Conservation (phyloP, 306 rosid species). For the Oxytropis ochrocephala region DNA sequence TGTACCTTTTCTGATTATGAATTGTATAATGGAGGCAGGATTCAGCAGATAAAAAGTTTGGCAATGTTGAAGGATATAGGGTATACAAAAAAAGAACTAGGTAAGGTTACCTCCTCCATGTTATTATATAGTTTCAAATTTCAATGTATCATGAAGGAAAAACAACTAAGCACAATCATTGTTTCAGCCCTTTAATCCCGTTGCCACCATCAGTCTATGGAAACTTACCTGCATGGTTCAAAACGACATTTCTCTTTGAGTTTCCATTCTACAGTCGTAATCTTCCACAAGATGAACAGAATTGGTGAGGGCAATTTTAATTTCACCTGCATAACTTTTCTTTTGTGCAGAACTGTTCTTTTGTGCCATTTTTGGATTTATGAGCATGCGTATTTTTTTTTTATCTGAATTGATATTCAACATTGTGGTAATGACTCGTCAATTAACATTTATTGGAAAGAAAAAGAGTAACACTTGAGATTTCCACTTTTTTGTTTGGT, state of each 20-base stretch:
- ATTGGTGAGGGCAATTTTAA: constrained; percentile 56
- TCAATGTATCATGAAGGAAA: constrained; percentile 8
- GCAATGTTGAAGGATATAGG: constrained; percentile 58
- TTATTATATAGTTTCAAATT: neutral
- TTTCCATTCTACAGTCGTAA: constrained; percentile 70
- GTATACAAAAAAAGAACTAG: constrained; percentile 69
- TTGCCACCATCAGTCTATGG: constrained; percentile 61
- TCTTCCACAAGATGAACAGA: constrained; percentile 40
- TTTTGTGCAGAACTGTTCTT: neutral
- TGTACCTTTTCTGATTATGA: constrained; percentile 12
- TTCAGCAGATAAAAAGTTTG: constrained; percentile 90
- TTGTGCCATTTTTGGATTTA: neutral
- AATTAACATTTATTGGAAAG: constrained; percentile 10
- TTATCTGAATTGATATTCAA: constrained; percentile 7
- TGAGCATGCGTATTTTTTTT: neutral
- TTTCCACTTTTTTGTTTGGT: constrained; percentile 9
- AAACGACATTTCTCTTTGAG: constrained; percentile 61
- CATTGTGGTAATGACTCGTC: neutral
- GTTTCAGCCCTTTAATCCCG: constrained; percentile 84
- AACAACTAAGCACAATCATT: constrained; percentile 23
- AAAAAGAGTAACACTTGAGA: neutral
- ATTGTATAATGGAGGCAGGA: constrained; percentile 47
- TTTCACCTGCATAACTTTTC: neutral
- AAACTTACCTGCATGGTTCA: constrained; percentile 81
- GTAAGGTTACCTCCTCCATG: constrained; percentile 33